Conservation (phyloP, 371 early-diverging fungal species). For the Rhizopus stolonifer region DNA sequence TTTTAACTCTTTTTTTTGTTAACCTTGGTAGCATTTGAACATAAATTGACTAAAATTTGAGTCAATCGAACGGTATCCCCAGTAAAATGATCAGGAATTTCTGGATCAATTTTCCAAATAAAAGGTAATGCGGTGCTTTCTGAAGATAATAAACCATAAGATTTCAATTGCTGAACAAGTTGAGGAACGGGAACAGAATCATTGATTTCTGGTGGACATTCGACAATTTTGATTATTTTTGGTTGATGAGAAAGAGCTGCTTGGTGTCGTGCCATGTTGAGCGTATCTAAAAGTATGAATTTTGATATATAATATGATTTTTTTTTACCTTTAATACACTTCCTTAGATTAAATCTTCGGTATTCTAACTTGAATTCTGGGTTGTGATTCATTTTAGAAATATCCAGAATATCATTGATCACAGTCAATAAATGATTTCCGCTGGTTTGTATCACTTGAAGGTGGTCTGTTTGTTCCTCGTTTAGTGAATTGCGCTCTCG, state of each 20-base stretch:
- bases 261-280: slow-evolving; percentile 55
- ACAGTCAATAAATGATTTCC: slow-evolving; percentile 63
- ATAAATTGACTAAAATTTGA: slow-evolving; percentile 60
- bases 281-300: slow-evolving; percentile 33
- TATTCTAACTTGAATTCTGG: slow-evolving; percentile 58
- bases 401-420: slow-evolving; percentile 59
- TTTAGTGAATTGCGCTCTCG: slow-evolving; percentile 51
- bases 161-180: slow-evolving; percentile 25
- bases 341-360: slow-evolving; percentile 54
- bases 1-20: background rate
- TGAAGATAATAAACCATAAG: background rate
- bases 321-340: slow-evolving; percentile 56
- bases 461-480: slow-evolving; percentile 53
- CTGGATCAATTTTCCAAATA: slow-evolving; percentile 55
- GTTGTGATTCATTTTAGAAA: slow-evolving; percentile 62
- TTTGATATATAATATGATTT: background rate
- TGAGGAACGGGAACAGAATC: slow-evolving; percentile 47
- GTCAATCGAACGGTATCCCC: slow-evolving; percentile 60
- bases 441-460: slow-evolving; percentile 63
- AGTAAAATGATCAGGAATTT: slow-evolving; percentile 56
- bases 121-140: slow-evolving; percentile 42
- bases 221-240: slow-evolving; percentile 46
- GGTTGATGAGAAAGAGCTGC: slow-evolving; percentile 41
- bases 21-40: slow-evolving; percentile 64
- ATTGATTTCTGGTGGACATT: slow-evolving; percentile 53